phyloP scores from a whole-genome alignment of 768 basidiomycete genomes.

The Pisolithus microcarpus region DNA sequence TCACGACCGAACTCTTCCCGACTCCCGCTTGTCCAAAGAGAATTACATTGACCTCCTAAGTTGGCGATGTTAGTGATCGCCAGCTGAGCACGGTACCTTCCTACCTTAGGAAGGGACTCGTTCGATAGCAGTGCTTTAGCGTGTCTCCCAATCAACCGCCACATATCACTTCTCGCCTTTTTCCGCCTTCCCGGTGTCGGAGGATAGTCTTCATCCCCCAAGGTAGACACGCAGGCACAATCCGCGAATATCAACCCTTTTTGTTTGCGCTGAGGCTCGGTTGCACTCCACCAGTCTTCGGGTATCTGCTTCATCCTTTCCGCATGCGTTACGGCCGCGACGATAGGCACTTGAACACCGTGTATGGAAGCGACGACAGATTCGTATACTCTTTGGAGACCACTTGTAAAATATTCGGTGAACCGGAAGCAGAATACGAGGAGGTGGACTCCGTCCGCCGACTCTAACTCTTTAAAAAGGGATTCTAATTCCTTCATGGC shows the following conservation, averaged over 20 bases:
- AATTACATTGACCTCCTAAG: not conserved
- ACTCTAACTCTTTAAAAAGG: not conserved
- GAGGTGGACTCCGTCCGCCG: not conserved
- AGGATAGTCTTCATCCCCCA: not conserved
- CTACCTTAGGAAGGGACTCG: not conserved
- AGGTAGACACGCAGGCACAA: not conserved
- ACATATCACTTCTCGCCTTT: not conserved
- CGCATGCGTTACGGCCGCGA: not conserved
- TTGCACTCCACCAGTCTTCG: not conserved
- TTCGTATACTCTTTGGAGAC: not conserved
- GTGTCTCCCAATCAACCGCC: not conserved
- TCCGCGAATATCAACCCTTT: not conserved
- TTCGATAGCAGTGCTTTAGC: not conserved
- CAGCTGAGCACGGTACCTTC: not conserved
- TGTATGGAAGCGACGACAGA: not conserved
- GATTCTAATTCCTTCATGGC: not conserved
- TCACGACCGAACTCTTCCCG: constrained; percentile 9
- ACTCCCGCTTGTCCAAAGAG: constrained; percentile 6
- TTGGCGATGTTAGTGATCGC: not conserved
- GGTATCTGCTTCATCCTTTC: not conserved
- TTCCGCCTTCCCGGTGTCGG: not conserved
- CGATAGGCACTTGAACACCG: not conserved
- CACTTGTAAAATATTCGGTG: not conserved
- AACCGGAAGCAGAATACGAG: not conserved
- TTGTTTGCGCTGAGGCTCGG: not conserved